These are phyloP conservation scores for Laguncularia racemosa DNA, from an alignment of 345 rosid species.

Conservation along the genomic window DNA sequence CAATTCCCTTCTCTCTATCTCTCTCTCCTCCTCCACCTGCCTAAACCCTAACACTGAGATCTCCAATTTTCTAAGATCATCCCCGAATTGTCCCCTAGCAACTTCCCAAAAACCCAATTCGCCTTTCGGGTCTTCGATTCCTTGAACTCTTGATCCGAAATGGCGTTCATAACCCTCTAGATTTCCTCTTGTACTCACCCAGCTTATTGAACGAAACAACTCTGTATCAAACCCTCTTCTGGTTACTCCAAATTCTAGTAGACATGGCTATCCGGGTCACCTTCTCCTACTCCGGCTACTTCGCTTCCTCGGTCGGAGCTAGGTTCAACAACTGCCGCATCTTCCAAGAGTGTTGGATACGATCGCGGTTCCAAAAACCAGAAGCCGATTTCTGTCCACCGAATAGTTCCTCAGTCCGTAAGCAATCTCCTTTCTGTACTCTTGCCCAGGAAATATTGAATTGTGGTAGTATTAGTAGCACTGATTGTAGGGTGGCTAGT, in stretches of 20 bases:
- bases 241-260: slow-evolving; percentile 21
- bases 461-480: slow-evolving; percentile 30
- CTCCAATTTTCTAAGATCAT: neutral
- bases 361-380: slow-evolving; percentile 42
- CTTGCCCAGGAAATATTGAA: slow-evolving; percentile 41
- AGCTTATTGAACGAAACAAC: slow-evolving; percentile 27
- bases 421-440: slow-evolving; percentile 25
- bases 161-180: slow-evolving; percentile 16
- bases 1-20: no score
- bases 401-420: slow-evolving; percentile 15
- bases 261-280: slow-evolving; percentile 78
- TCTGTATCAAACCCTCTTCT: slow-evolving; percentile 35
- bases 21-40: no score
- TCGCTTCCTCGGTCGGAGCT: slow-evolving; percentile 41
- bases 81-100: neutral
- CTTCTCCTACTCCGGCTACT: slow-evolving; percentile 52
- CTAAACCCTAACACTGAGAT: no score
- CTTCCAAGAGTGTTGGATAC: slow-evolving; percentile 44
- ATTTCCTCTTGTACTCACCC: slow-evolving; percentile 7
- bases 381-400: slow-evolving; percentile 27
- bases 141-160: slow-evolving; percentile 8
- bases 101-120: slow-evolving; percentile 4
- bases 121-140: neutral
- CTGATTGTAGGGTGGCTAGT: neutral
- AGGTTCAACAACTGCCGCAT: slow-evolving; percentile 46